A percentile compares a stretch with the other conserved stretches of the same genome.
Evolutionary conservation across 2,329 filamentous ascomycete species (phyloP).

Genomic region (Nothopassalora personata): DNA sequence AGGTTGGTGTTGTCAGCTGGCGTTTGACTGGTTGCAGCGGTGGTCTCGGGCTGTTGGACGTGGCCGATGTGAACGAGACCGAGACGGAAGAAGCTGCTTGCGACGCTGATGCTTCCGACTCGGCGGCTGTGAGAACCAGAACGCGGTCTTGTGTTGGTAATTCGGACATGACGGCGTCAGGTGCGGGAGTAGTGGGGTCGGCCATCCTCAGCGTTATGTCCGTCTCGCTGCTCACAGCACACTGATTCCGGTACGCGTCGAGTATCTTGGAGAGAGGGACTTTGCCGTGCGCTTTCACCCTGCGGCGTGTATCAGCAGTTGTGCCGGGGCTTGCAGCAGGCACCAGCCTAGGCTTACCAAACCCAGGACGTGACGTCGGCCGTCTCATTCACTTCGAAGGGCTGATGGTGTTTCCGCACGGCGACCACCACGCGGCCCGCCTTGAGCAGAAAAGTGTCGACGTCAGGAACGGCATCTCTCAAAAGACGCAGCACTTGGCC

Average conservation of each 20-base stretch:
- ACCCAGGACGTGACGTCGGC: neutral
- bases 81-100: neutral
- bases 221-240: neutral
- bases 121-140: neutral
- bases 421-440: neutral
- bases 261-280: neutral
- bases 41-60: slow-evolving; percentile 2
- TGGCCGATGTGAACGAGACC: neutral
- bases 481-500: neutral
- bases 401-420: neutral
- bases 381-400: neutral
- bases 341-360: neutral
- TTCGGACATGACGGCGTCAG: neutral
- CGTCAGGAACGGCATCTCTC: neutral
- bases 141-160: neutral
- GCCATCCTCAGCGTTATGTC: neutral
- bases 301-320: neutral
- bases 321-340: neutral
- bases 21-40: slow-evolving; percentile 18
- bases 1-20: slow-evolving; percentile 4
- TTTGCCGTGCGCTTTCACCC: neutral
- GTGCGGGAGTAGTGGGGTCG: neutral
- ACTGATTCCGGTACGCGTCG: neutral
- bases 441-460: neutral
- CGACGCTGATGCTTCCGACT: neutral